These are phyloP conservation scores for Leptosphaerulina australis DNA, from an alignment of 2,329 filamentous ascomycete species.

Conservation along the genomic window DNA sequence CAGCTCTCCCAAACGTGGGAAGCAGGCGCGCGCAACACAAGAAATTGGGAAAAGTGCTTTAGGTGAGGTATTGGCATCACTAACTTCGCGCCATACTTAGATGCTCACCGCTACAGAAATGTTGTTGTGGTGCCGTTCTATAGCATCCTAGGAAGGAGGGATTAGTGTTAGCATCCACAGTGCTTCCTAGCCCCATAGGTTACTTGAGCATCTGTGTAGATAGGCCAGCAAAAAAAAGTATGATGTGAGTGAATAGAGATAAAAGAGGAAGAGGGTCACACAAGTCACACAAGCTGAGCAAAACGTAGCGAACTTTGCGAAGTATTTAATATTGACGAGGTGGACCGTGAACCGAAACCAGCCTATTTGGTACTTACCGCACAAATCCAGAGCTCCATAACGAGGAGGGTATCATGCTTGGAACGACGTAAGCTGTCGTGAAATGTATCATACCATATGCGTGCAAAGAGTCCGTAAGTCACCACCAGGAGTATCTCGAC, in stretches of 20 bases:
- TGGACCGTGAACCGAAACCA: background rate
- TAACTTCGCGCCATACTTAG: too few relatives aligned
- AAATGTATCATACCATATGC: slow-evolving; percentile 36
- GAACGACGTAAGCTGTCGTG: slow-evolving; percentile 36
- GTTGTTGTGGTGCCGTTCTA: too few relatives aligned
- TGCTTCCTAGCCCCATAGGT: too few relatives aligned
- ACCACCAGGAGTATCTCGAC: background rate
- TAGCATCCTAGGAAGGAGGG: too few relatives aligned
- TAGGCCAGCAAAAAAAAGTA: too few relatives aligned
- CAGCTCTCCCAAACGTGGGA: background rate
- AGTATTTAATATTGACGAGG: slow-evolving; percentile 6
- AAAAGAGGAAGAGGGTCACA: slow-evolving; percentile 2
- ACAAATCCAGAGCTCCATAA: slow-evolving; percentile 32
- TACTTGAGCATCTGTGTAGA: too few relatives aligned
- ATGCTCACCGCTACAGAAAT: too few relatives aligned
- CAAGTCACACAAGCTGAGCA: slow-evolving; percentile 1
- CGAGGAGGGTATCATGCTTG: slow-evolving; percentile 47
- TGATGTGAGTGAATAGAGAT: too few relatives aligned
- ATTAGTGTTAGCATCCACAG: too few relatives aligned
- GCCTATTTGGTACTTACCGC: slow-evolving; percentile 13
- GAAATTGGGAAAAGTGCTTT: too few relatives aligned
- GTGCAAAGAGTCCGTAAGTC: slow-evolving; percentile 14
- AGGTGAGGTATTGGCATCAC: too few relatives aligned
- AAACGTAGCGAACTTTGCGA: slow-evolving; percentile 11
- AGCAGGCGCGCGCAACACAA: too few relatives aligned